A percentile compares a stretch with the other conserved stretches of the same genome.
phyloP scores from a whole-genome alignment of 306 rosid genomes.

The Lathyrus aphaca region DNA sequence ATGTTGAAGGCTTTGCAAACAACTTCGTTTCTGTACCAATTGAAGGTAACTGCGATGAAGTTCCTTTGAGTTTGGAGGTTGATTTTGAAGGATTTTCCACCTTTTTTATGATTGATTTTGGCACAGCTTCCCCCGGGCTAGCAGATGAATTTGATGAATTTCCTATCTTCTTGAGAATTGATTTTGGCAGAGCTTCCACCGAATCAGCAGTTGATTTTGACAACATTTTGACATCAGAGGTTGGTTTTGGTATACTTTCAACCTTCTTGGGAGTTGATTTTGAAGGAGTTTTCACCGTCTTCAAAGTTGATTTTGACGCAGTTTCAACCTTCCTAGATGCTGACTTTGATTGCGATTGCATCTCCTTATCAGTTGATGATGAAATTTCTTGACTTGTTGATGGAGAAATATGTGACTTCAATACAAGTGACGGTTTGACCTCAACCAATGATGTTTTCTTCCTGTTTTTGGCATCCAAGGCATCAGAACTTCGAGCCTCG shows the following conservation, averaged over 20 bases:
- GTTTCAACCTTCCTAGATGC: constrained; percentile 5
- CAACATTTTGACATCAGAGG: background rate
- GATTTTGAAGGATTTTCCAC: constrained; percentile 14
- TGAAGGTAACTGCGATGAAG: constrained; percentile 37
- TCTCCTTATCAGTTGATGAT: constrained; percentile 41
- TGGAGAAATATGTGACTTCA: constrained; percentile 31
- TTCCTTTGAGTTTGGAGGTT: constrained; percentile 35
- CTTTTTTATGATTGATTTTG: background rate
- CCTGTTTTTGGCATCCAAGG: constrained; percentile 28
- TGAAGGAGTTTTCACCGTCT: background rate
- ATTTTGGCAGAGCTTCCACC: background rate
- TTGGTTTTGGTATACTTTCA: background rate
- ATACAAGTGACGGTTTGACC: constrained; percentile 39
- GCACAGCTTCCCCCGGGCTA: background rate
- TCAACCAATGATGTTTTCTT: constrained; percentile 49
- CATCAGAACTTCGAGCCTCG: constrained; percentile 37
- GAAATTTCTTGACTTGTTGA: constrained; percentile 45
- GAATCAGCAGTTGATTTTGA: constrained; percentile 1
- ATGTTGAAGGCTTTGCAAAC: constrained; percentile 42
- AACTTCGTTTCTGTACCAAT: constrained; percentile 43
- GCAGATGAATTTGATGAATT: constrained; percentile 14
- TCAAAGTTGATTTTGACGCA: constrained; percentile 24
- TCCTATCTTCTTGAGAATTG: background rate
- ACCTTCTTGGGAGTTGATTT: constrained; percentile 1
- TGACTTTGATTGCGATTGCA: constrained; percentile 36